Evolutionary conservation across 371 early-diverging fungal species (phyloP), one percentile per base, ranked within the genome.

Genomic region (Rhizopus microsporus): DNA sequence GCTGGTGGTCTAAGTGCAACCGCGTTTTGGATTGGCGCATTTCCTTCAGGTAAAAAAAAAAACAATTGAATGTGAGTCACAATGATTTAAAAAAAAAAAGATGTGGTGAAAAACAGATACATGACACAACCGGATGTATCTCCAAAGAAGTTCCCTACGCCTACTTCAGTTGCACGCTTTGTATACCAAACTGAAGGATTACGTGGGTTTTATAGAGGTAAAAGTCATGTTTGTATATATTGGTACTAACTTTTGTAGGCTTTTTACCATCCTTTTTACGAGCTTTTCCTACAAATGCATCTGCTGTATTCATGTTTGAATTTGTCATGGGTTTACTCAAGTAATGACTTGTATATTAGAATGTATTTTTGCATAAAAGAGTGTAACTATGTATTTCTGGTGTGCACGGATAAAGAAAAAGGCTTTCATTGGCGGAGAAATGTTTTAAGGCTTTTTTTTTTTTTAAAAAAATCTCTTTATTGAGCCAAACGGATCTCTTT

Each of bases 1-100:
- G 94, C 94, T 1, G 97, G 92, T 53, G 96, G 96, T 9, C 60
- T 93, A 48, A 90, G 93, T 39, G 95, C 97, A 35, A 94, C 88
- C 51, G 82, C 84, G 9, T 97, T 95, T 67, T 97, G 96, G 96
- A 61, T 86, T 9, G 80, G 91, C 46, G 83, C 88, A 40, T 96
- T 93, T 56, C 96, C 96, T 0, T 80, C 86, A 50, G 92, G 88
- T 89, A 79, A 55, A 12, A 1, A 30, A 31, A 56, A 32, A 12
- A 34, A 33, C n/a, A 37, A 56, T 39, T 15, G 29, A 35, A 15
- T 13, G 46, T 59, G 60, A 54, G 38, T 63, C 56, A 56, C 44
- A 32, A 47, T 43, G 16, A 15, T 31, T 33, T 17, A 43, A 40
- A 12, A 29, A 43, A 23, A 35, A 3, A 15, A 48, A 83, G 93